These are phyloP conservation scores for Termitomyces sp. DNA, from an alignment of 768 basidiomycete species.

Conservation along the genomic window DNA sequence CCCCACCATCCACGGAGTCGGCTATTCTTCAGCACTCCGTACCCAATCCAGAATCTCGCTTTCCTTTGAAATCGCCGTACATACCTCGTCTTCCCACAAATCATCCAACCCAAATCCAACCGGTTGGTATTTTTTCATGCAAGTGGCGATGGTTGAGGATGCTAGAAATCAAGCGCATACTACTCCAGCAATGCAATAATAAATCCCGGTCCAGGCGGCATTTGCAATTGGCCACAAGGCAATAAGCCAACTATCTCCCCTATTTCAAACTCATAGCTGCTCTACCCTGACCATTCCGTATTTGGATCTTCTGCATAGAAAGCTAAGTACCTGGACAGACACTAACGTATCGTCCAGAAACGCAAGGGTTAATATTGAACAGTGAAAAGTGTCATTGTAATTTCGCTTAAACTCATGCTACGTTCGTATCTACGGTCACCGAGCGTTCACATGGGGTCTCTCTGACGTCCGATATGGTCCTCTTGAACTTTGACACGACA, in stretches of 20 bases:
- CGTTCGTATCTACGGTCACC: background rate
- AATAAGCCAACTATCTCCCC: no score
- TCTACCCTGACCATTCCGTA: constrained; percentile 1
- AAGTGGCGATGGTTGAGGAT: background rate
- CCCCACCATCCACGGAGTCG: background rate
- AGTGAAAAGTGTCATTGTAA: background rate
- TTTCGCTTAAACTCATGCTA: background rate
- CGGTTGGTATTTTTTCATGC: background rate
- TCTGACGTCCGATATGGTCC: background rate
- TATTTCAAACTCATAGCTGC: background rate
- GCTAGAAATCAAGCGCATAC: no score
- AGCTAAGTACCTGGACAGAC: no score
- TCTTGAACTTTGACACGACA: background rate
- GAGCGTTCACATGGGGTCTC: background rate
- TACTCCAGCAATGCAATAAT: background rate
- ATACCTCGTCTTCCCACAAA: background rate
- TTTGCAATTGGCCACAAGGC: no score
- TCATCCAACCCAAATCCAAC: no score
- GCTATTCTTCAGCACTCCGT: background rate
- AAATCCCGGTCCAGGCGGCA: no score
- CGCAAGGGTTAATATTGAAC: background rate
- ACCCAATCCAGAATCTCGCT: background rate
- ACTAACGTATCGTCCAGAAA: no score
- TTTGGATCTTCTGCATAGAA: constrained; percentile 9
- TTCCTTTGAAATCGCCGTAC: background rate